Evolutionary conservation across 768 basidiomycete species (phyloP).

Genomic region (Leucocoprinus leucothites): DNA sequence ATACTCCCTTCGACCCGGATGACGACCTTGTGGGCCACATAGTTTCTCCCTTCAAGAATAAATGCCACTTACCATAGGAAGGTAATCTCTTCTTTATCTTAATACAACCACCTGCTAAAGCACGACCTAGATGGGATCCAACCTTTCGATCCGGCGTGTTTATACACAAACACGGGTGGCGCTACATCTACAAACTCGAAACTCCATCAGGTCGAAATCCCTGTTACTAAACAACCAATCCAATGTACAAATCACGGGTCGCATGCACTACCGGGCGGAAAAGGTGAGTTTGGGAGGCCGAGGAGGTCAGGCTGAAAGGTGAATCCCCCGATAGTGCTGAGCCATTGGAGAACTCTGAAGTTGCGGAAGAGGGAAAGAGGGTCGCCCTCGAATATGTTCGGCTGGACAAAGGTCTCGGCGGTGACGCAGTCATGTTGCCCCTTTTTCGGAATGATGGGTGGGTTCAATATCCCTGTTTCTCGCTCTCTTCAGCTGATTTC

Average conservation of each 20-base stretch:
- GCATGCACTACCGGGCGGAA: slow-evolving; percentile 11
- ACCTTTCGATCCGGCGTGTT: background rate
- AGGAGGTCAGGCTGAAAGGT: background rate
- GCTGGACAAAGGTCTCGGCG: slow-evolving; percentile 14
- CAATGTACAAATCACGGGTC: background rate
- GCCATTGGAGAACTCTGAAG: too few relatives aligned
- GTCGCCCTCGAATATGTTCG: slow-evolving; percentile 19
- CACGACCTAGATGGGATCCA: slow-evolving; percentile 12
- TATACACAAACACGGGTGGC: background rate
- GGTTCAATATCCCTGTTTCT: too few relatives aligned
- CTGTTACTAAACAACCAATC: background rate
- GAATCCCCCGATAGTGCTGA: background rate
- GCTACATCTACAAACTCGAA: background rate
- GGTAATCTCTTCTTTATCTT: too few relatives aligned
- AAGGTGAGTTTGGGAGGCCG: slow-evolving; percentile 15
- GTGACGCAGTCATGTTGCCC: too few relatives aligned
- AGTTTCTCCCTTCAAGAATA: too few relatives aligned
- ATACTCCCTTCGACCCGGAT: too few relatives aligned
- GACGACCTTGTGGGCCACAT: too few relatives aligned
- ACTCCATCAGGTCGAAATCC: background rate
- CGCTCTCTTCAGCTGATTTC: too few relatives aligned
- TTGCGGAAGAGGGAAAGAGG: too few relatives aligned
- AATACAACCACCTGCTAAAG: too few relatives aligned
- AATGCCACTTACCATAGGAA: too few relatives aligned
- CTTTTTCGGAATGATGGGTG: too few relatives aligned